These are phyloP conservation scores for Alternaria sp. DNA, from an alignment of 2,329 filamentous ascomycete genomes.

Conservation along the genomic window DNA sequence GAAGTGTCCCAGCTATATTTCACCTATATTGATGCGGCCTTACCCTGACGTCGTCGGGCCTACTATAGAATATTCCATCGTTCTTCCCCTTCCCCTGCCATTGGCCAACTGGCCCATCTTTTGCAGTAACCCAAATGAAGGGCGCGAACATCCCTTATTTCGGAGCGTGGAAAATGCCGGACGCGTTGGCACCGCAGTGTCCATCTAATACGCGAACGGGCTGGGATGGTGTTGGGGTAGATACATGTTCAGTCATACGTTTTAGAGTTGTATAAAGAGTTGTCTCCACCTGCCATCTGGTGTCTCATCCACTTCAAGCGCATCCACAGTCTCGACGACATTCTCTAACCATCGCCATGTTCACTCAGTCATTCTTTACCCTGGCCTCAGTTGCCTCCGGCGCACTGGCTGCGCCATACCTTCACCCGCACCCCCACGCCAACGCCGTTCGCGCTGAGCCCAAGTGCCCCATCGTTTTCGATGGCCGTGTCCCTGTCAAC, in stretches of 20 bases:
- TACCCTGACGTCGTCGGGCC: constrained; percentile 18
- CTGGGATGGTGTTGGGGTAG: not conserved
- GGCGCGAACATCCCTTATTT: constrained; percentile 20
- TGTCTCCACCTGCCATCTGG: constrained; percentile 1
- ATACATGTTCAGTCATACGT: constrained; percentile 2
- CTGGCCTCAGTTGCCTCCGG: constrained; percentile 32
- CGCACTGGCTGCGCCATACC: constrained; percentile 38
- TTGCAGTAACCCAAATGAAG: constrained; percentile 17
- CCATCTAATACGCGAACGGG: constrained; percentile 16
- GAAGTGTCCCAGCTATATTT: not conserved
- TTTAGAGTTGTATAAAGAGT: constrained; percentile 26
- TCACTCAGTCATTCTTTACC: constrained; percentile 31
- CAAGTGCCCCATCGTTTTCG: constrained; percentile 50
- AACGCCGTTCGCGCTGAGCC: constrained; percentile 20
- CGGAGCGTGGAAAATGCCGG: constrained; percentile 24
- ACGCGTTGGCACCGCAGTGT: constrained; percentile 9
- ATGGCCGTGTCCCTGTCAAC: constrained; percentile 45
- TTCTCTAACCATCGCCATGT: constrained; percentile 29
- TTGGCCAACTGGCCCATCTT: constrained; percentile 19
- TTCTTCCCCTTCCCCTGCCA: constrained; percentile 25
- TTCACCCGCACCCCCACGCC: not conserved
- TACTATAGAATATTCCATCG: constrained; percentile 36
- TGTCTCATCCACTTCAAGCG: constrained; percentile 5
- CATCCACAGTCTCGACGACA: constrained; percentile 15
- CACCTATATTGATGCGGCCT: constrained; percentile 27